These are phyloP conservation scores for Favolaschia claudopus DNA, from an alignment of 768 basidiomycete genomes.

Conservation along the genomic window DNA sequence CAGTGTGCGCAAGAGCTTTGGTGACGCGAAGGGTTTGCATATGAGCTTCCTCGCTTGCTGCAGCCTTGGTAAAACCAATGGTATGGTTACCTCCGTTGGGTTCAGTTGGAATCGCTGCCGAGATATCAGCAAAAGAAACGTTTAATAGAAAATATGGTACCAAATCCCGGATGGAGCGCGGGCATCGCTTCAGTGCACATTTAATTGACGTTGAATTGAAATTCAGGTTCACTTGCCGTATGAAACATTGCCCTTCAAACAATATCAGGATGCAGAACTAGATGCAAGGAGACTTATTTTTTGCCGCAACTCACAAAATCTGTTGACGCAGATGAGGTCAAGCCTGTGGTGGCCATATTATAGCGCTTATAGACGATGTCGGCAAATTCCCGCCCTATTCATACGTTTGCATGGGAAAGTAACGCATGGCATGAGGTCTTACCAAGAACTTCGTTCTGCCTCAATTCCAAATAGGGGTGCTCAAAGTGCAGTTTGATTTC, in stretches of 20 bases:
- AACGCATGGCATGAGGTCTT: slow-evolving; percentile 24
- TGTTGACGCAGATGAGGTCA: slow-evolving; percentile 65
- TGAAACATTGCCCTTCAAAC: slow-evolving; percentile 73
- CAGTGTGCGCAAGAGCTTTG: slow-evolving; percentile 69
- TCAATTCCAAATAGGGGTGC: slow-evolving; percentile 60
- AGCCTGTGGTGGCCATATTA: slow-evolving; percentile 37
- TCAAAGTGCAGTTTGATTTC: slow-evolving; percentile 52
- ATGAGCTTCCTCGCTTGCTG: slow-evolving; percentile 69
- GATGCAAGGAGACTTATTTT: slow-evolving; percentile 9
- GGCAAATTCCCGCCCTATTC: slow-evolving; percentile 60
- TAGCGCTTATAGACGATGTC: slow-evolving; percentile 54
- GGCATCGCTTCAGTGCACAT: slow-evolving; percentile 57
- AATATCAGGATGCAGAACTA: slow-evolving; percentile 8
- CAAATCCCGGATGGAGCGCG: slow-evolving; percentile 68
- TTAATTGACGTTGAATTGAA: slow-evolving; percentile 24
- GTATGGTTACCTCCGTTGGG: slow-evolving; percentile 82
- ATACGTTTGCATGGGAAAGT: not conserved
- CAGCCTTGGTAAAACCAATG: slow-evolving; percentile 66
- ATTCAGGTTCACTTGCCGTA: slow-evolving; percentile 52
- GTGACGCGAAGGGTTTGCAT: slow-evolving; percentile 60
- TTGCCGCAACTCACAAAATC: slow-evolving; percentile 69
- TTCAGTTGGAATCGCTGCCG: slow-evolving; percentile 73
- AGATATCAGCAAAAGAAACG: slow-evolving; percentile 31
- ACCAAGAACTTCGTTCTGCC: slow-evolving; percentile 66
- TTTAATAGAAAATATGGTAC: slow-evolving; percentile 42